These are phyloP conservation scores for Eucalyptus globulus DNA, from an alignment of 345 rosid genomes.

Conservation along the genomic window DNA sequence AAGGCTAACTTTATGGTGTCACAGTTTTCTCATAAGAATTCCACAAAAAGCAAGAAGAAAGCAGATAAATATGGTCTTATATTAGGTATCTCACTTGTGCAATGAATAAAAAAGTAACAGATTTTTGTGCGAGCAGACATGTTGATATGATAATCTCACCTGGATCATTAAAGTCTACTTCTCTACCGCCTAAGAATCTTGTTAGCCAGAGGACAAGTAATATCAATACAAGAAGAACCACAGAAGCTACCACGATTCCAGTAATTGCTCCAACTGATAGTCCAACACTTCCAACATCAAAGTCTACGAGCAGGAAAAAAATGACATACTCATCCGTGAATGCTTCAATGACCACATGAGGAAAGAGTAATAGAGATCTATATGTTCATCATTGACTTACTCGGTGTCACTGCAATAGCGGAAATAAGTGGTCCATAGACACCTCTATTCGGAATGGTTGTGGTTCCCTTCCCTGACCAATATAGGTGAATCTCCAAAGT, in stretches of 20 bases:
- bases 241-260: conserved; percentile 53
- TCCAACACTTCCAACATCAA: conserved; percentile 40
- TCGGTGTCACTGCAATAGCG: conserved; percentile 65
- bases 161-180: conserved; percentile 17
- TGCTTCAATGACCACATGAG: not conserved
- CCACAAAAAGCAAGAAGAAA: not conserved
- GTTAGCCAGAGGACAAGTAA: conserved; percentile 21
- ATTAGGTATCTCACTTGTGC: not conserved
- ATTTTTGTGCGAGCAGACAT: not conserved
- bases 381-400: conserved; percentile 18
- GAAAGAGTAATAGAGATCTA: not conserved
- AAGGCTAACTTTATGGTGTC: not conserved
- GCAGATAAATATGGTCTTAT: not conserved
- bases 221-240: conserved; percentile 20
- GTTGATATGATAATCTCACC: conserved; percentile 13
- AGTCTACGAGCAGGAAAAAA: conserved; percentile 29
- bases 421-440: conserved; percentile 89
- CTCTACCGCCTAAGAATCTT: conserved; percentile 46
- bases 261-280: conserved; percentile 51
- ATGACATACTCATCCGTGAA: not conserved
- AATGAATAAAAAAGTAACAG: not conserved
- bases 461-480: conserved; percentile 92
- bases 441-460: conserved; percentile 43
- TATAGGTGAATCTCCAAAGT: conserved; percentile 67
- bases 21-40: not conserved